A percentile compares a stretch with the other conserved stretches of the same genome.
These are phyloP conservation scores for Penicillium argentinense DNA, from an alignment of 495 filamentous ascomycete species.

Conservation along the genomic window DNA sequence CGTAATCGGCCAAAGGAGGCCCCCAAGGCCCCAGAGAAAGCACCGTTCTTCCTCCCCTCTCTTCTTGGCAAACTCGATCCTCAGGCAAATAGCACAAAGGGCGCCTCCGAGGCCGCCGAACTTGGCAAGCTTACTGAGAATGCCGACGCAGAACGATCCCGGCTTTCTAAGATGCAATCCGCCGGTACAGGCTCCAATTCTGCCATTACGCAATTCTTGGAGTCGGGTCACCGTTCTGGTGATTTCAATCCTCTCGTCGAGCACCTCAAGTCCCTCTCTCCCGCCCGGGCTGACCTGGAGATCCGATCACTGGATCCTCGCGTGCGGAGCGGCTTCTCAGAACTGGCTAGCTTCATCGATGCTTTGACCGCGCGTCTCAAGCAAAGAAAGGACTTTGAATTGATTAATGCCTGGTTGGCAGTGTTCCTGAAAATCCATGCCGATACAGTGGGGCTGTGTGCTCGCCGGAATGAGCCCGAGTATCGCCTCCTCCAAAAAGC, in stretches of 20 bases:
- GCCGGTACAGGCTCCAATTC: constrained; percentile 30
- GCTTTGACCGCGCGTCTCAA: constrained; percentile 70
- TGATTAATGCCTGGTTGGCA: constrained; percentile 94
- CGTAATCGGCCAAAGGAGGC: constrained; percentile 94
- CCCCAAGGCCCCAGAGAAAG: constrained; percentile 88
- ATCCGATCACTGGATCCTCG: constrained; percentile 71
- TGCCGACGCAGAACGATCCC: constrained; percentile 48
- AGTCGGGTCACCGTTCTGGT: constrained; percentile 37
- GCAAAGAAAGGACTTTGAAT: constrained; percentile 77
- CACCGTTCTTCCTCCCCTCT: constrained; percentile 92
- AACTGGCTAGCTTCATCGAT: constrained; percentile 67
- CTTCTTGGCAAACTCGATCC: constrained; percentile 42
- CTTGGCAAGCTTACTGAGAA: constrained; percentile 34
- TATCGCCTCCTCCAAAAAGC: constrained; percentile 46
- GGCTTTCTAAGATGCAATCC: constrained; percentile 49
- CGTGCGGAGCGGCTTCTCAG: constrained; percentile 44
- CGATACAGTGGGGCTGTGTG: constrained; percentile 51
- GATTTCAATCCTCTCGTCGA: constrained; percentile 59
- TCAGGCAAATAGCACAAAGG: constrained; percentile 16
- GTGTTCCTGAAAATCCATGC: constrained; percentile 82
- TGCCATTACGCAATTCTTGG: constrained; percentile 60
- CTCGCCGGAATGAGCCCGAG: constrained; percentile 40
- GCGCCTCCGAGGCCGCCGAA: constrained; percentile 34
- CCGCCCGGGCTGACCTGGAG: constrained; percentile 81
- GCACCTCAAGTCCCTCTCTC: constrained; percentile 75